A percentile compares a stretch with the other conserved stretches of the same genome.
Conservation (phyloP, 345 rosid genomes). For the Salix arbutifolia region DNA sequence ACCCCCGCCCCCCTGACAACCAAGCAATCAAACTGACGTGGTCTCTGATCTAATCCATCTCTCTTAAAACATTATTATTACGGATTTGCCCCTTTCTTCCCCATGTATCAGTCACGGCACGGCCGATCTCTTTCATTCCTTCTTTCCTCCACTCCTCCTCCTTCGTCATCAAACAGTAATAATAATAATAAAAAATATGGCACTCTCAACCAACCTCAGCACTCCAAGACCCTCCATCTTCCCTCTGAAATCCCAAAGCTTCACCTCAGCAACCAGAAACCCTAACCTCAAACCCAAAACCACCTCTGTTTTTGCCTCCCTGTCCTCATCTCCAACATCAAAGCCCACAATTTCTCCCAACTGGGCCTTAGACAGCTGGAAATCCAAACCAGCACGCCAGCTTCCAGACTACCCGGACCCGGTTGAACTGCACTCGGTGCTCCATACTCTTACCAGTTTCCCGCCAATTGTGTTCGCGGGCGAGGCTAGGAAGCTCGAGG, state of each 20-base stretch:
- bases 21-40: no score
- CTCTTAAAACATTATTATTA: no score
- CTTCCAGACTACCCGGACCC: conserved; percentile 34
- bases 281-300: conserved; percentile 1
- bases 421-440: conserved; percentile 30
- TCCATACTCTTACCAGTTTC: conserved; percentile 23
- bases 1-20: no score
- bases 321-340: neutral
- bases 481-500: conserved; percentile 49
- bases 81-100: neutral
- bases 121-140: neutral
- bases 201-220: conserved; percentile 24
- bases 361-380: conserved; percentile 40
- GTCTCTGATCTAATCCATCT: no score
- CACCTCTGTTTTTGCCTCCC: conserved; percentile 5
- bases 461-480: conserved; percentile 46
- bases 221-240: conserved; percentile 9
- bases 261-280: neutral
- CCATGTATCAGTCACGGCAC: neutral
- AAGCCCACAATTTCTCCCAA: neutral
- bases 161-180: neutral
- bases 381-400: conserved; percentile 29
- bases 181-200: neutral
- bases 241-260: conserved; percentile 3
- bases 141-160: neutral